Evolutionary conservation across 257 asterid species (phyloP).

Genomic region (Solanum virginianum): DNA sequence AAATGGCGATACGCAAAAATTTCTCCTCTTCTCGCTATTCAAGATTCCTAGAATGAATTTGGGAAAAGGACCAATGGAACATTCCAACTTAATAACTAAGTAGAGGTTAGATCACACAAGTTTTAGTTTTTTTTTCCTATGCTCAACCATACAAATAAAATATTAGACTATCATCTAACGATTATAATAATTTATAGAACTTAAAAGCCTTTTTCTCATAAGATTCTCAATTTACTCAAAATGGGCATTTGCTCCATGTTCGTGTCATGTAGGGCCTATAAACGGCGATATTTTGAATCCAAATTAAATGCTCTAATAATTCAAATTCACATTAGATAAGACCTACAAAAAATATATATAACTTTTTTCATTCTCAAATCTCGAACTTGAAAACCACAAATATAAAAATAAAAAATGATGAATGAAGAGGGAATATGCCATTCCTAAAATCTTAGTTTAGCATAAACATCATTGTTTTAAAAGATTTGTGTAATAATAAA

Average conservation of each 20-base stretch:
- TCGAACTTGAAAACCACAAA: background rate
- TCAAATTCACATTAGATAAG: accelerated
- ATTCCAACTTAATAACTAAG: too few species aligned
- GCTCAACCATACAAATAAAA: too few species aligned
- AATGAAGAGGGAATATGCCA: background rate
- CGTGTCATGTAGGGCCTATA: background rate
- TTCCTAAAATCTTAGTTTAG: background rate
- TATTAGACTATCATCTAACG: too few species aligned
- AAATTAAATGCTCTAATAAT: background rate
- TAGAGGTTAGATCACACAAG: too few species aligned
- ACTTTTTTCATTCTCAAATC: background rate
- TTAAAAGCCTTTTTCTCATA: background rate
- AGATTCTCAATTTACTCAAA: background rate
- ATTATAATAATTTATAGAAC: too few species aligned
- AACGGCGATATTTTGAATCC: background rate
- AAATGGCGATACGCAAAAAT: too few species aligned
- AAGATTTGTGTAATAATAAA: background rate
- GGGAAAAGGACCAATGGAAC: too few species aligned
- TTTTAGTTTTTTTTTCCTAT: too few species aligned
- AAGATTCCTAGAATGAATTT: too few species aligned
- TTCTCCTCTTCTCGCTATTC: too few species aligned
- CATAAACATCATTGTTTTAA: background rate
- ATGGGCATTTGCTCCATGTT: background rate
- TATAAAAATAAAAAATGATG: background rate
- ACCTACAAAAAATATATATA: accelerated